These are phyloP conservation scores for Carex kokanica DNA, from an alignment of 176 grass and related monocot species.

Conservation along the genomic window DNA sequence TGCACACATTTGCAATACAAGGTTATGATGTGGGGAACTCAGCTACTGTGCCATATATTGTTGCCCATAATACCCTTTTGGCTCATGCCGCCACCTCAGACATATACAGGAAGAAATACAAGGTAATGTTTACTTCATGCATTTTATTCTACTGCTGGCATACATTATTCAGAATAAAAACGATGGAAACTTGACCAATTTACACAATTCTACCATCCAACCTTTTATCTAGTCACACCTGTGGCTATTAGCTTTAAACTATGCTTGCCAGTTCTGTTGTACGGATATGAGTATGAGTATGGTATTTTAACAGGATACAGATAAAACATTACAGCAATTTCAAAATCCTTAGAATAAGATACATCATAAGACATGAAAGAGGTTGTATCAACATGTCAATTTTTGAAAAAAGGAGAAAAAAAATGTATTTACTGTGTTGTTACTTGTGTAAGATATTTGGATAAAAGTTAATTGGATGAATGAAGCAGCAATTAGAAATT, in stretches of 20 bases:
- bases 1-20: conserved; percentile 78
- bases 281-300: too few relatives aligned
- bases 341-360: too few relatives aligned
- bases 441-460: not conserved
- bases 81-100: conserved; percentile 51
- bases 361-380: not conserved
- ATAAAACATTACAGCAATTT: too few relatives aligned
- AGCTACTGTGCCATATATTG: conserved; percentile 72
- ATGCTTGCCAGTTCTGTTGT: too few relatives aligned
- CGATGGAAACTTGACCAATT: too few relatives aligned
- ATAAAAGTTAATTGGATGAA: not conserved
- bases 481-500: not conserved
- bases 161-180: not conserved
- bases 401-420: not conserved
- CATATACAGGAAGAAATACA: conserved; percentile 63
- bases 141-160: not conserved
- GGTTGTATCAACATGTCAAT: not conserved
- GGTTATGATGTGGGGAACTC: conserved; percentile 87
- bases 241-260: too few relatives aligned
- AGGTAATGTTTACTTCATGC: conserved; percentile 26
- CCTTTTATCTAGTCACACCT: too few relatives aligned
- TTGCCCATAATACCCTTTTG: conserved; percentile 72
- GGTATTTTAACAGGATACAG: too few relatives aligned
- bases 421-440: not conserved
- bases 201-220: too few relatives aligned